Evolutionary conservation across 805 yeast genomes (phyloP).

Genomic region (Priceomyces medius): DNA sequence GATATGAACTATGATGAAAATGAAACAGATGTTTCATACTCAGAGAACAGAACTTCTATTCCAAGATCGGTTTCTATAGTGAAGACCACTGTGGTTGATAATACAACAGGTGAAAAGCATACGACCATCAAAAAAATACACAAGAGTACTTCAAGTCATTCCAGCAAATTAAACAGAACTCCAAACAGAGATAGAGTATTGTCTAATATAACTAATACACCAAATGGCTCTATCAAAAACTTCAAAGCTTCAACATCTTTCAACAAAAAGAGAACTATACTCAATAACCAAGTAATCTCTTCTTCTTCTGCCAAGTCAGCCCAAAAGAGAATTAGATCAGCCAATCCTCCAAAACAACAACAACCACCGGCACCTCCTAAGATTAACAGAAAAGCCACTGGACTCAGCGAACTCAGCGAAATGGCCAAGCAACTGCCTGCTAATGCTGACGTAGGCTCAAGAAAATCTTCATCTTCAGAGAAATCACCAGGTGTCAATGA

Average conservation of each 20-base stretch:
- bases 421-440: not conserved
- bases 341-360: conserved; percentile 15
- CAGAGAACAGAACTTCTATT: conserved; percentile 27
- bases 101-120: conserved; percentile 23
- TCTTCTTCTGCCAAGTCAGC: conserved; percentile 18
- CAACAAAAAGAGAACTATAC: conserved; percentile 27
- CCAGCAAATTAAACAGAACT: conserved; percentile 16
- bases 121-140: conserved; percentile 23
- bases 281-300: conserved; percentile 25
- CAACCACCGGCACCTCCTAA: conserved; percentile 18
- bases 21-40: conserved; percentile 22
- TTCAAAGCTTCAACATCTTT: conserved; percentile 42
- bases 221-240: conserved; percentile 16
- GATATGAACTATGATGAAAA: conserved; percentile 21
- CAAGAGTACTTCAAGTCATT: conserved; percentile 16
- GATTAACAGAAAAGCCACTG: conserved; percentile 16
- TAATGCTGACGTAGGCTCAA: not conserved
- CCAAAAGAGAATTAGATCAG: conserved; percentile 9
- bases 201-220: conserved; percentile 32
- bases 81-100: conserved; percentile 39
- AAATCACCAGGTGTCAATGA: not conserved
- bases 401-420: conserved; percentile 15
- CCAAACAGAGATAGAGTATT: conserved; percentile 16
- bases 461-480: not conserved
- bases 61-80: conserved; percentile 42